phyloP scores from a whole-genome alignment of 371 early-diverging fungal species.

The Smittium culicis region DNA sequence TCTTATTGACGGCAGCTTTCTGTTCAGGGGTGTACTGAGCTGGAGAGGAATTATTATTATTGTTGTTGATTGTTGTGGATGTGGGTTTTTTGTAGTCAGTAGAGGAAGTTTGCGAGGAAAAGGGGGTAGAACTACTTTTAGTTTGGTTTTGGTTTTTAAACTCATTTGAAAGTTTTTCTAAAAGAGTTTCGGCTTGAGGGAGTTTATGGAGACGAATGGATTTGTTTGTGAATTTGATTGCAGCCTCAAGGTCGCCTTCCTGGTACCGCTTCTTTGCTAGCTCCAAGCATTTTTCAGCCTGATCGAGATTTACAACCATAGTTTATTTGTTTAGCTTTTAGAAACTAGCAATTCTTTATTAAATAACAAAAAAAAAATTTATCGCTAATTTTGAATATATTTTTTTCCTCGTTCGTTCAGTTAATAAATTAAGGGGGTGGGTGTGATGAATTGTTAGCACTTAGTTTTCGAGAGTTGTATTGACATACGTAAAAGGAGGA shows the following conservation, averaged over 20 bases:
- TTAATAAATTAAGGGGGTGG: no score
- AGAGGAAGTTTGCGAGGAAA: constrained; percentile 10
- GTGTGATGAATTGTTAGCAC: no score
- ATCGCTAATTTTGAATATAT: no score
- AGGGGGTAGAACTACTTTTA: constrained; percentile 13
- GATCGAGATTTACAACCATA: constrained; percentile 83
- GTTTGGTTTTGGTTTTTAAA: not conserved
- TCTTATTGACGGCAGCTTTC: constrained; percentile 56
- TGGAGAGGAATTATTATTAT: constrained; percentile 35
- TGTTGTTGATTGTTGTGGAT: not conserved
- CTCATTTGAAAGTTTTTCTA: no score
- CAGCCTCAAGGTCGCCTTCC: constrained; percentile 46
- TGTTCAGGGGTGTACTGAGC: constrained; percentile 76
- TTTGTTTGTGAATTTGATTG: constrained; percentile 69
- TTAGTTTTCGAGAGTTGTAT: no score
- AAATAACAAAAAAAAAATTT: no score
- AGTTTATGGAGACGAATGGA: constrained; percentile 65
- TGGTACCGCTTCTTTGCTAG: constrained; percentile 56
- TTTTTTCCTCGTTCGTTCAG: no score
- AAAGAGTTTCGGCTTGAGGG: constrained; percentile 36
- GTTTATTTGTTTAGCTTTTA: no score
- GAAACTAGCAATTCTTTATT: no score
- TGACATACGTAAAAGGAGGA: no score
- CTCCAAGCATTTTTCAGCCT: constrained; percentile 60
- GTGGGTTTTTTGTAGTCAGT: constrained; percentile 2